Base-by-base conservation (phyloP, 2,329 filamentous ascomycete species). In the Diaporthe australafricana region DNA sequence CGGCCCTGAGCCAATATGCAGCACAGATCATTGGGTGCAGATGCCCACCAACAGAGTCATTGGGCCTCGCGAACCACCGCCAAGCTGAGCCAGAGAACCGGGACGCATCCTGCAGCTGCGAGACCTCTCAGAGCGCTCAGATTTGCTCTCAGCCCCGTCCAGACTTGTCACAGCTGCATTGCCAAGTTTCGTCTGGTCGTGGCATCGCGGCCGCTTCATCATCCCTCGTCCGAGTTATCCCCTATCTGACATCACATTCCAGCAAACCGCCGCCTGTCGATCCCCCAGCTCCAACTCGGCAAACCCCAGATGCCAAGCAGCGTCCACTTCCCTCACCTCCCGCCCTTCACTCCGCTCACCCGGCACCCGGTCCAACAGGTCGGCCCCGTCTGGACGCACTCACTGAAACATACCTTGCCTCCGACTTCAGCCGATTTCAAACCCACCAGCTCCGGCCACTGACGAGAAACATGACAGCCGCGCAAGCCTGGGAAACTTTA, bases 221-320 rank as follows among this genome's bases (percentile, higher is more conserved):
- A 12, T 48, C 27, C 60, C 25, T 27, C 47, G 53, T 38, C 70
- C 70, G 70, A 47, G 32, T 57, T 68, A 48, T 72, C 50, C 70
- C 70, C 67, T 70, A 70, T 70, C 70, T 72, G 56, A 72, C 70
- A 72, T 70, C 70, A 72, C 48, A 25, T 40, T 17, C 38, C 25
- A 38, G n/a, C 56, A 56, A 53, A 65, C 48, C 22, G 22, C 27
- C 56, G 47, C 32, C 32, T 52, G 60, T 45, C 38, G 25, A 67
- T 27, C 38, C 48, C 62, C 57, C 14, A 56, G 27, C 25, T 30
- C 57, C 57, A 32, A 38, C 45, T 9, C 55, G 22, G 32, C 32
- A 52, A 9, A 65, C 60, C 42, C 60, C 48, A 62, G 56, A 62
- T 62, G 16, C 40, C 35, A 60, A 42, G 55, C 56, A 62, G 38